These are phyloP conservation scores for Chlorella sp. DNA, from an alignment of 139 green algal genomes.

Conservation along the genomic window DNA sequence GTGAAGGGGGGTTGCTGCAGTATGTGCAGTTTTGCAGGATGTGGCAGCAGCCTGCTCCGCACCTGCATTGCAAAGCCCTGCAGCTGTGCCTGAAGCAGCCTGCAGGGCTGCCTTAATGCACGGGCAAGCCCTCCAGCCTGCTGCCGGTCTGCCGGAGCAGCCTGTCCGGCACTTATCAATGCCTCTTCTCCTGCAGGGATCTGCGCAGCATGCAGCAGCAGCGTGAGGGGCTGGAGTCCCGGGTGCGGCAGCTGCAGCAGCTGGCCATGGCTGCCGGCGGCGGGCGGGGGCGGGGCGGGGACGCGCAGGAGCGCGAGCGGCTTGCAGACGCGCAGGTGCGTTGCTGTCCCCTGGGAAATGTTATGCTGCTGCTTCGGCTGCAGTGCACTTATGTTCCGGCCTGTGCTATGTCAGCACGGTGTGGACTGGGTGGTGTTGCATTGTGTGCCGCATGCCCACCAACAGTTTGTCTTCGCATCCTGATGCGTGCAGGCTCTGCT, in stretches of 20 bases:
- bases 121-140: neutral
- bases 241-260: conserved; percentile 9
- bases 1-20: too few species aligned
- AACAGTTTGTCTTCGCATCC: neutral
- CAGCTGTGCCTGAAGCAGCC: too few species aligned
- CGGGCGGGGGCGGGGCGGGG: neutral
- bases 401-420: too few species aligned
- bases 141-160: too few species aligned
- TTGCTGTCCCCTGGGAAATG: neutral
- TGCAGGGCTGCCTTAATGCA: too few species aligned
- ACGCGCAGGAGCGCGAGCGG: neutral
- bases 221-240: neutral
- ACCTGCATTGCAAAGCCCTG: too few species aligned
- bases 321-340: conserved; percentile 15
- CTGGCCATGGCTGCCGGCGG: neutral
- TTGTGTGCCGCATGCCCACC: too few species aligned
- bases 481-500: neutral
- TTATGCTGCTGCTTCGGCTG: neutral
- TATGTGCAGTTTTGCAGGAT: too few species aligned
- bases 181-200: neutral
- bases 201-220: neutral
- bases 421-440: too few species aligned
- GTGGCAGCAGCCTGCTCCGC: too few species aligned
- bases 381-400: too few species aligned
- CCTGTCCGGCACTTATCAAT: too few species aligned